A percentile compares a stretch with the other conserved stretches of the same genome.
Conservation (phyloP, 2,329 filamentous ascomycete species). For the Microcyclospora pomicola region DNA sequence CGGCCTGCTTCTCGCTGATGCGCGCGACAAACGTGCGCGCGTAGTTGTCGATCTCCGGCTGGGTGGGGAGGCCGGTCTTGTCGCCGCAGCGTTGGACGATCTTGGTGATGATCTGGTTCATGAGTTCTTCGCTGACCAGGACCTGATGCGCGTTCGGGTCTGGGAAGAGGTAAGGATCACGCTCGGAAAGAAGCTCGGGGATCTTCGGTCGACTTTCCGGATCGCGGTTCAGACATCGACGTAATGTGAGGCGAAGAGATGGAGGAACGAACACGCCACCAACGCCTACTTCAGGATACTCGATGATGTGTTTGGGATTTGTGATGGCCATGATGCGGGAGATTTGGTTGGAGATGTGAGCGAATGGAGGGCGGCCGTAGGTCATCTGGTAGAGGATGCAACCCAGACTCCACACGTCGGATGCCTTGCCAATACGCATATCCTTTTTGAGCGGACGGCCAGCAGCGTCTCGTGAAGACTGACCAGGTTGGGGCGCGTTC, state of each 20-base stretch:
- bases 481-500: conserved; percentile 42
- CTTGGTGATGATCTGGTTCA: conserved; percentile 44
- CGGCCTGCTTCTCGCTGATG: conserved; percentile 29
- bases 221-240: conserved; percentile 45
- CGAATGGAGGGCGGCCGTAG: conserved; percentile 91
- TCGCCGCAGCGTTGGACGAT: conserved; percentile 47
- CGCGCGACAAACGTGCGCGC: conserved; percentile 34
- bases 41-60: conserved; percentile 39
- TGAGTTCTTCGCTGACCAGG: conserved; percentile 42
- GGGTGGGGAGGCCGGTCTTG: conserved; percentile 38
- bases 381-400: conserved; percentile 98
- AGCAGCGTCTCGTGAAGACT: conserved; percentile 28
- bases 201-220: conserved; percentile 43
- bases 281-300: conserved; percentile 56
- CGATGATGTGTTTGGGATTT: conserved; percentile 59
- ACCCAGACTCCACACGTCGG: conserved; percentile 88
- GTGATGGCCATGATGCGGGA: conserved; percentile 77
- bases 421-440: conserved; percentile 92
- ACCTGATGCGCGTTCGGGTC: conserved; percentile 35
- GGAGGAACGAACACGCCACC: conserved; percentile 46
- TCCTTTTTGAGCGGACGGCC: conserved; percentile 48
- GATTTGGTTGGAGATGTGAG: conserved; percentile 77
- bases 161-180: conserved; percentile 45
- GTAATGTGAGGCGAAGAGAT: conserved; percentile 41
- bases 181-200: conserved; percentile 40